Conservation (phyloP, 2,329 filamentous ascomycete species). For the Cladosporium sp. region DNA sequence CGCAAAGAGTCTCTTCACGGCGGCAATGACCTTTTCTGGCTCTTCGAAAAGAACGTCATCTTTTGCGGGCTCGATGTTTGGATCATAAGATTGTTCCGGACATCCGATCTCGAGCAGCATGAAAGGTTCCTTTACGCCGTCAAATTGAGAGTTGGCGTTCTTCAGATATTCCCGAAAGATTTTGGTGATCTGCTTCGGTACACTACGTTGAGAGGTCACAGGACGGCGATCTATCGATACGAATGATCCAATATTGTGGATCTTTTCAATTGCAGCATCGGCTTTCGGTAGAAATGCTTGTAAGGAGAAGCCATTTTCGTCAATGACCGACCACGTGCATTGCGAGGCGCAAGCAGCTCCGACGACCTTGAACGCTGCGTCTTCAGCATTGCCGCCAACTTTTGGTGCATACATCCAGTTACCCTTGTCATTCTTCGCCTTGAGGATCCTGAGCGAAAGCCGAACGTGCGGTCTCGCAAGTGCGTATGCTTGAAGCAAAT, state of each 20-base stretch:
- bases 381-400: constrained; percentile 44
- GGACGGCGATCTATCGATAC: constrained; percentile 66
- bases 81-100: constrained; percentile 60
- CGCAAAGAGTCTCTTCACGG: constrained; percentile 42
- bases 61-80: constrained; percentile 67
- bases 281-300: constrained; percentile 55
- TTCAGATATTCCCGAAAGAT: constrained; percentile 51
- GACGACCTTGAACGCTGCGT: constrained; percentile 58
- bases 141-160: constrained; percentile 21
- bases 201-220: constrained; percentile 51
- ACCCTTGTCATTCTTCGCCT: constrained; percentile 45
- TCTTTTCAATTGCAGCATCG: constrained; percentile 38
- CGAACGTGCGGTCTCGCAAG: constrained; percentile 61
- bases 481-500: constrained; percentile 59
- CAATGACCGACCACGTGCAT: constrained; percentile 43
- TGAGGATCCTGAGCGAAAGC: constrained; percentile 56
- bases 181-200: constrained; percentile 54
- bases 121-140: constrained; percentile 51
- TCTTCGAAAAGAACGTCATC: constrained; percentile 66
- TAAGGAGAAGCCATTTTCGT: constrained; percentile 43
- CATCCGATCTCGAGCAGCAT: constrained; percentile 61
- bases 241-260: constrained; percentile 47
- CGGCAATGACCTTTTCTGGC: constrained; percentile 42
- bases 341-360: constrained; percentile 53
- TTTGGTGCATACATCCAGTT: constrained; percentile 62